A percentile compares a stretch with the other conserved stretches of the same genome.
phyloP scores from a whole-genome alignment of 805 yeast genomes.

The Teunomyces tritomae region DNA sequence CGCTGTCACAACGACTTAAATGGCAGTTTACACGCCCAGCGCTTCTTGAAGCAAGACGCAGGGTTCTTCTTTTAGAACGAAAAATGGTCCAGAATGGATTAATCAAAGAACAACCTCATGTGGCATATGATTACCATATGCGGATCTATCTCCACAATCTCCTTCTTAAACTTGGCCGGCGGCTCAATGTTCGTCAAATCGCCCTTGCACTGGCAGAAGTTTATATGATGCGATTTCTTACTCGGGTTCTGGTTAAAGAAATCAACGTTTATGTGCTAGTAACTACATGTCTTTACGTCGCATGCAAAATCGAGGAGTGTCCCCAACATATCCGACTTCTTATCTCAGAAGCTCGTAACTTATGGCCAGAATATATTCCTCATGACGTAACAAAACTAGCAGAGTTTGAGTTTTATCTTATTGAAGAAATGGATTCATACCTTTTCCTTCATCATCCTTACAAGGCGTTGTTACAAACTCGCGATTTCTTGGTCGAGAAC shows the following conservation, averaged over 20 bases:
- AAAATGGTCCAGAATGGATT: slow-evolving; percentile 44
- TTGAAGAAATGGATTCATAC: slow-evolving; percentile 80
- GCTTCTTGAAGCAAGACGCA: slow-evolving; percentile 47
- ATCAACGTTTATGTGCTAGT: slow-evolving; percentile 77
- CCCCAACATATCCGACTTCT: slow-evolving; percentile 90
- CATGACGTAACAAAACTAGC: slow-evolving; percentile 89
- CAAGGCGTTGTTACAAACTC: slow-evolving; percentile 55
- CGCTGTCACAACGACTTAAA: slow-evolving; percentile 70
- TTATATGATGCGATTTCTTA: slow-evolving; percentile 73
- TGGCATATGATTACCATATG: slow-evolving; percentile 57
- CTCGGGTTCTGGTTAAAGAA: slow-evolving; percentile 72
- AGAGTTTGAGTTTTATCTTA: slow-evolving; percentile 90
- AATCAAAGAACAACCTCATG: slow-evolving; percentile 42
- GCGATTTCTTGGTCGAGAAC: slow-evolving; percentile 39
- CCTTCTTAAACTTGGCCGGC: slow-evolving; percentile 72
- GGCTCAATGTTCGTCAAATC: slow-evolving; percentile 74
- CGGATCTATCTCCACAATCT: slow-evolving; percentile 77
- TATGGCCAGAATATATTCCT: slow-evolving; percentile 95
- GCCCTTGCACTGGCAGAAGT: slow-evolving; percentile 88
- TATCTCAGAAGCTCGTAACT: slow-evolving; percentile 76
- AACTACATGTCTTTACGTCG: slow-evolving; percentile 82
- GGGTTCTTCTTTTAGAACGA: slow-evolving; percentile 37
- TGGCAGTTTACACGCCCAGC: slow-evolving; percentile 79
- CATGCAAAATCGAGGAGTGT: slow-evolving; percentile 92
- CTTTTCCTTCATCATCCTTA: slow-evolving; percentile 77